These are phyloP conservation scores for Pulveroboletus sp. DNA, from an alignment of 1,284 basidiomycete genomes.

Conservation along the genomic window DNA sequence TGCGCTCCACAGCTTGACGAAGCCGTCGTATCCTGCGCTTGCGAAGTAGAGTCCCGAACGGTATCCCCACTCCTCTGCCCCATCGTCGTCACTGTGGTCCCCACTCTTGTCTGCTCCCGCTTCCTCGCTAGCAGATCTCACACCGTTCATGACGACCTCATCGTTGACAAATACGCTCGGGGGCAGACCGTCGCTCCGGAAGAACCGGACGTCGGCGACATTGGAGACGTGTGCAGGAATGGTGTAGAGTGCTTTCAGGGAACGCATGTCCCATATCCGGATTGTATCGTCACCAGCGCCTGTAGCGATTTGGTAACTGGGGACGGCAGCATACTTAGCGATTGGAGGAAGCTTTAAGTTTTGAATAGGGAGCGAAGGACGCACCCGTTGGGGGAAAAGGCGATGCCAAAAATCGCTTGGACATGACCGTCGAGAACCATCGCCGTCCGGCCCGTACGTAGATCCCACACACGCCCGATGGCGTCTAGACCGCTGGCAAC, in stretches of 20 bases:
- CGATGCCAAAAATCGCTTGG: slow-evolving; percentile 87
- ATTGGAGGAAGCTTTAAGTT: slow-evolving; percentile 2
- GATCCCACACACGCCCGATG: slow-evolving; percentile 95
- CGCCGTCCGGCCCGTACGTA: slow-evolving; percentile 90
- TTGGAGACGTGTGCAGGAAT: slow-evolving; percentile 95
- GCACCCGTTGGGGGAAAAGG: slow-evolving; percentile 94
- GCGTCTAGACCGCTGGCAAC: slow-evolving; percentile 84
- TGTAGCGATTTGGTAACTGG: slow-evolving; percentile 93
- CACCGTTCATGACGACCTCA: slow-evolving; percentile 39
- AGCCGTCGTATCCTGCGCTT: slow-evolving; percentile 92
- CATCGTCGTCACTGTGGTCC: slow-evolving; percentile 30
- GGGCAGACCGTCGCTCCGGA: slow-evolving; percentile 51
- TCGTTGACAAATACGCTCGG: slow-evolving; percentile 29
- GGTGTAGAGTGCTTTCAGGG: slow-evolving; percentile 88
- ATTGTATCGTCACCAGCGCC: slow-evolving; percentile 97
- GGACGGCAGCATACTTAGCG: slow-evolving; percentile 14
- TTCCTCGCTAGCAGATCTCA: slow-evolving; percentile 13
- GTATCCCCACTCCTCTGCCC: slow-evolving; percentile 61
- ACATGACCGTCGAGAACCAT: slow-evolving; percentile 99
- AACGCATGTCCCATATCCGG: slow-evolving; percentile 97
- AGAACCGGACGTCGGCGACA: slow-evolving; percentile 94
- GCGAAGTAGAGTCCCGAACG: slow-evolving; percentile 90
- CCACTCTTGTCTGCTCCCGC: slow-evolving; percentile 28
- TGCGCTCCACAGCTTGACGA: slow-evolving; percentile 95
- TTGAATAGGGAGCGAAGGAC: slow-evolving; percentile 24